These are phyloP conservation scores for Phanerochaete carnosa DNA, from an alignment of 768 basidiomycete genomes.

Conservation along the genomic window DNA sequence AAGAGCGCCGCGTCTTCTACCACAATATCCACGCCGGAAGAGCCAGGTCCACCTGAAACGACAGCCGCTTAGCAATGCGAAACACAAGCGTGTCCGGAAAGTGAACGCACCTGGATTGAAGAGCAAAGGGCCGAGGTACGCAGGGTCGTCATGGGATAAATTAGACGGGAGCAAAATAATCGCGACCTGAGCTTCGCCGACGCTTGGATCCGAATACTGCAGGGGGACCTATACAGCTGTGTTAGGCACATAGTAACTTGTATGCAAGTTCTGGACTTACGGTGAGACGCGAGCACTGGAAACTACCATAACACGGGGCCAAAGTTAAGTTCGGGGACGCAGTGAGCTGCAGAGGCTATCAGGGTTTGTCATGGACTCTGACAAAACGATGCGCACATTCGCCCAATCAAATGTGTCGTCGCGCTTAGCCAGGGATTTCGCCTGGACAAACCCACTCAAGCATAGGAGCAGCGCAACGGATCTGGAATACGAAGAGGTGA, in stretches of 20 bases:
- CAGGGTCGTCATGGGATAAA: not conserved
- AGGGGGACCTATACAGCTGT: slow-evolving; percentile 23
- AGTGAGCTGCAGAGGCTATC: not conserved
- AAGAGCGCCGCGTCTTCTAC: not conserved
- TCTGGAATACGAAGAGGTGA: no score
- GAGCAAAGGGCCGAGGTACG: slow-evolving; percentile 1
- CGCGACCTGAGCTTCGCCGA: slow-evolving; percentile 22
- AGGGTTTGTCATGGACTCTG: not conserved
- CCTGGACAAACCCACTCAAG: not conserved
- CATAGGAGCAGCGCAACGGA: not conserved
- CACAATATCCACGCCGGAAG: slow-evolving; percentile 22
- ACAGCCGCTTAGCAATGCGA: no score
- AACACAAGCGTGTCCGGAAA: not conserved
- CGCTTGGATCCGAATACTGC: slow-evolving; percentile 22
- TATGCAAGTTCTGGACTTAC: not conserved
- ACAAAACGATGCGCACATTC: not conserved
- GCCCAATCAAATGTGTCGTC: not conserved
- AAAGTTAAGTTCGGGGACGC: slow-evolving; percentile 3
- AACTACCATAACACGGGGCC: slow-evolving; percentile 6
- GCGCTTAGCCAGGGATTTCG: not conserved
- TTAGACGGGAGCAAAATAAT: slow-evolving; percentile 21
- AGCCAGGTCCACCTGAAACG: slow-evolving; percentile 19
- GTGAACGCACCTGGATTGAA: slow-evolving; percentile 9
- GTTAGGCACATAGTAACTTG: not conserved
- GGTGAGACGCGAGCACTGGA: slow-evolving; percentile 2